These are phyloP conservation scores for Hygrocybe punicea DNA, from an alignment of 768 basidiomycete species.

Conservation along the genomic window DNA sequence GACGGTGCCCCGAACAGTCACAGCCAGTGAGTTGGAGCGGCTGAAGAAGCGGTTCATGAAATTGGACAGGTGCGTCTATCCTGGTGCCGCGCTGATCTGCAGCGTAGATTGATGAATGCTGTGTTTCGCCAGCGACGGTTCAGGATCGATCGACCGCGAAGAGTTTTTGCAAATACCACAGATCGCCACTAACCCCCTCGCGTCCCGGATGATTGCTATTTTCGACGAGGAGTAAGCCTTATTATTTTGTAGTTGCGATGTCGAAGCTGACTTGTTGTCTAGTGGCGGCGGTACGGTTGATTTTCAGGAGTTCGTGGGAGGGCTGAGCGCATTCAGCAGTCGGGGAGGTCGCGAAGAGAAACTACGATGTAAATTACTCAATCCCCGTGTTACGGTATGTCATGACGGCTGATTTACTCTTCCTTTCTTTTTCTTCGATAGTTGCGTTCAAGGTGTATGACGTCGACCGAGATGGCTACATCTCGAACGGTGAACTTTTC, in stretches of 20 bases:
- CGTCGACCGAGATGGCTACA: slow-evolving; percentile 95
- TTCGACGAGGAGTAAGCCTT: slow-evolving; percentile 94
- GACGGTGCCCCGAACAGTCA: slow-evolving; percentile 56
- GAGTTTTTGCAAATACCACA: slow-evolving; percentile 99
- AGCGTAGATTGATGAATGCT: too few species aligned
- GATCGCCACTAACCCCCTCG: slow-evolving; percentile 96
- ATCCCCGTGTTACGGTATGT: too few species aligned
- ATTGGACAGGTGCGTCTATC: slow-evolving; percentile 76
- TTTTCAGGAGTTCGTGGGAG: slow-evolving; percentile 98
- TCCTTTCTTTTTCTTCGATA: slow-evolving; percentile 30
- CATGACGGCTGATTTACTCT: not conserved
- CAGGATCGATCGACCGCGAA: slow-evolving; percentile 96
- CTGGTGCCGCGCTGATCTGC: too few species aligned
- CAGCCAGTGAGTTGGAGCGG: slow-evolving; percentile 86
- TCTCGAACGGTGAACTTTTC: slow-evolving; percentile 98
- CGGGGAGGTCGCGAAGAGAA: slow-evolving; percentile 97
- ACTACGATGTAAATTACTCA: slow-evolving; percentile 68
- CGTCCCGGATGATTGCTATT: slow-evolving; percentile 97
- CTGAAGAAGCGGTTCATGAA: slow-evolving; percentile 99
- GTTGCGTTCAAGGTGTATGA: slow-evolving; percentile 99
- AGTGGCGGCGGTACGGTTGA: slow-evolving; percentile 99
- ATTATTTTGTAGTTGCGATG: not conserved
- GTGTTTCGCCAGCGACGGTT: slow-evolving; percentile 91
- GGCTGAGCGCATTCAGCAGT: slow-evolving; percentile 95
- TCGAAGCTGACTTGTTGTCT: slow-evolving; percentile 6